These are phyloP conservation scores for Fusarium longipes DNA, from an alignment of 2,329 filamentous ascomycete species.

Conservation along the genomic window DNA sequence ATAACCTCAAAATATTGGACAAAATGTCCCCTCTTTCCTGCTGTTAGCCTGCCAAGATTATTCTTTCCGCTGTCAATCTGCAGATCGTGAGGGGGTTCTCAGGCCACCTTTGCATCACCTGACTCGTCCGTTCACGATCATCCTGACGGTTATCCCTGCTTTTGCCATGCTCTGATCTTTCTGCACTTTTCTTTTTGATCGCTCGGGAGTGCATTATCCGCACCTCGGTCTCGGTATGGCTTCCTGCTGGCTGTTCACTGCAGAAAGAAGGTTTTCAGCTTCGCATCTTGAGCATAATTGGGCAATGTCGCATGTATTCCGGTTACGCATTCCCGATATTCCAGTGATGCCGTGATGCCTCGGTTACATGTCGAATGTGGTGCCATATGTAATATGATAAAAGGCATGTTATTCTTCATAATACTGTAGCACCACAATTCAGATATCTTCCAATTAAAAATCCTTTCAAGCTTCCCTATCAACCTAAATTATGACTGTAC, in stretches of 20 bases:
- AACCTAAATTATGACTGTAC: constrained; percentile 28
- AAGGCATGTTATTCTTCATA: too few relatives aligned
- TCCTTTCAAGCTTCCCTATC: fast-evolving
- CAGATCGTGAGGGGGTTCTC: neutral
- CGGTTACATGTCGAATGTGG: too few relatives aligned
- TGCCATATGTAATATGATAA: too few relatives aligned
- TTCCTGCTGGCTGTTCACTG: neutral
- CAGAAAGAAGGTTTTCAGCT: neutral
- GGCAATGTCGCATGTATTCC: neutral
- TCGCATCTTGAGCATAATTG: neutral
- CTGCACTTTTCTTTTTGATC: neutral
- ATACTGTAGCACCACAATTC: too few relatives aligned
- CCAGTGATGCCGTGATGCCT: neutral
- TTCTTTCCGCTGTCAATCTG: neutral
- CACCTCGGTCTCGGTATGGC: neutral
- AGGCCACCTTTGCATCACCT: constrained; percentile 5
- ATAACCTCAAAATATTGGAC: neutral
- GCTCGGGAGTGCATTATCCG: neutral
- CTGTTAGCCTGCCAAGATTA: neutral
- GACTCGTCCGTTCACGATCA: neutral
- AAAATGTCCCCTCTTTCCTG: neutral
- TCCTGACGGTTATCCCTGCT: neutral
- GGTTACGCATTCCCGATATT: neutral
- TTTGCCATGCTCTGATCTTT: neutral
- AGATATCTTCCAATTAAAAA: too few relatives aligned